Conservation (phyloP, 192 early-diverging fungal species). For the Rhizophagus sp. region DNA sequence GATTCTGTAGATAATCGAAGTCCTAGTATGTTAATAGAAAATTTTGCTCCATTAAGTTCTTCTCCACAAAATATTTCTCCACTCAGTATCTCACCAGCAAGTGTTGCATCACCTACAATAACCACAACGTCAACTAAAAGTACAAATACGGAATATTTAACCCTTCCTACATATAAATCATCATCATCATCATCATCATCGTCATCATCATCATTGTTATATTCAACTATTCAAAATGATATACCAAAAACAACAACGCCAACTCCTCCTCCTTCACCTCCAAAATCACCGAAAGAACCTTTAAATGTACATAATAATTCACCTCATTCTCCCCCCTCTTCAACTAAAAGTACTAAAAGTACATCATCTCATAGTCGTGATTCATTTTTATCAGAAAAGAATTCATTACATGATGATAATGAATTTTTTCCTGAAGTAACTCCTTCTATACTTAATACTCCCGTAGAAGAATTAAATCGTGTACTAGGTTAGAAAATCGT, state of each 20-base stretch:
- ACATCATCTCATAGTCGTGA: background rate
- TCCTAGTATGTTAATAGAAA: background rate
- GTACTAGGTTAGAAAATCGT: slow-evolving; percentile 7
- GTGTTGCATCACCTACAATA: background rate
- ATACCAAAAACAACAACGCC: background rate
- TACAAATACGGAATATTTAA: background rate
- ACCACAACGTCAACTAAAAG: background rate
- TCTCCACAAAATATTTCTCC: background rate
- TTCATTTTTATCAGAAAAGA: background rate
- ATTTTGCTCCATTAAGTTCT: background rate
- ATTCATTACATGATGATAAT: slow-evolving; percentile 14
- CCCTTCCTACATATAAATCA: background rate
- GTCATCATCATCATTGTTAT: background rate
- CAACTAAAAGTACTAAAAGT: background rate
- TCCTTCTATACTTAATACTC: slow-evolving; percentile 1
- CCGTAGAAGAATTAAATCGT: slow-evolving; percentile 24
- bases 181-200: too few species aligned
- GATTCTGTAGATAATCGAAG: background rate
- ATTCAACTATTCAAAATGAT: background rate
- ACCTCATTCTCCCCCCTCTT: background rate
- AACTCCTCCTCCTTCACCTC: slow-evolving; percentile 2
- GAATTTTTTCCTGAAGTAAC: slow-evolving; percentile 15
- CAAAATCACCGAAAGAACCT: background rate
- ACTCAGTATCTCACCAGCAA: background rate
- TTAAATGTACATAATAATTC: background rate